phyloP scores from a whole-genome alignment of 2,329 filamentous ascomycete genomes.

The Boeremia exigua region DNA sequence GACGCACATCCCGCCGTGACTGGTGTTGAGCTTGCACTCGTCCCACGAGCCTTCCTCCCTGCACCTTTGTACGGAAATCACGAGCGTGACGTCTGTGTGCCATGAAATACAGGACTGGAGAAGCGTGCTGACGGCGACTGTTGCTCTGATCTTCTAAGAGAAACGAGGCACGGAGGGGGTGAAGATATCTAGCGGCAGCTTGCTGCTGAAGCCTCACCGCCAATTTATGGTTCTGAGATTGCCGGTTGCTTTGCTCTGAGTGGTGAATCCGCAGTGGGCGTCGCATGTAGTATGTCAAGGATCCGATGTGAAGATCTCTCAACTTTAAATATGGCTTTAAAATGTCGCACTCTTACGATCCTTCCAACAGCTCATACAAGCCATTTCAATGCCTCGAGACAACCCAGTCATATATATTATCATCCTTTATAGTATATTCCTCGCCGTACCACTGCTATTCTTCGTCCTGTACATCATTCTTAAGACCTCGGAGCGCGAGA shows the following conservation, averaged over 20 bases:
- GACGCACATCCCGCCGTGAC: not conserved
- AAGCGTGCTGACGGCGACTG: constrained; percentile 2
- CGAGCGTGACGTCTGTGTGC: not conserved
- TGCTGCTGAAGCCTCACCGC: not conserved
- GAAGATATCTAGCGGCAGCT: not conserved
- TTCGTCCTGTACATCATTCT: constrained; percentile 1
- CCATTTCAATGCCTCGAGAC: not conserved
- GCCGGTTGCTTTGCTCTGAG: not conserved
- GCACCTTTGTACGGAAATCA: not conserved
- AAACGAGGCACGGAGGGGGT: not conserved
- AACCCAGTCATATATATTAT: not conserved
- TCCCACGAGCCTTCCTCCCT: not conserved
- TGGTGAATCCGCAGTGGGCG: not conserved
- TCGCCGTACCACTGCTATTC: not conserved
- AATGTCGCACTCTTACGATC: no score
- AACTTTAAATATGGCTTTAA: not conserved
- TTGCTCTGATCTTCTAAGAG: not conserved
- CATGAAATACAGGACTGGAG: not conserved
- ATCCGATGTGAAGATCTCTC: not conserved
- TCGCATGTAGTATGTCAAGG: not conserved
- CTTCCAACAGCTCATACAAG: not conserved
- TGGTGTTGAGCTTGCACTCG: not conserved
- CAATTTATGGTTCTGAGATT: no score
- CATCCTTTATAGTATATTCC: not conserved
- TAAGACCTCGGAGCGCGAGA: constrained; percentile 1